Evolutionary conservation across 2,329 filamentous ascomycete species (phyloP).

Genomic region (Sporothrix sp.): DNA sequence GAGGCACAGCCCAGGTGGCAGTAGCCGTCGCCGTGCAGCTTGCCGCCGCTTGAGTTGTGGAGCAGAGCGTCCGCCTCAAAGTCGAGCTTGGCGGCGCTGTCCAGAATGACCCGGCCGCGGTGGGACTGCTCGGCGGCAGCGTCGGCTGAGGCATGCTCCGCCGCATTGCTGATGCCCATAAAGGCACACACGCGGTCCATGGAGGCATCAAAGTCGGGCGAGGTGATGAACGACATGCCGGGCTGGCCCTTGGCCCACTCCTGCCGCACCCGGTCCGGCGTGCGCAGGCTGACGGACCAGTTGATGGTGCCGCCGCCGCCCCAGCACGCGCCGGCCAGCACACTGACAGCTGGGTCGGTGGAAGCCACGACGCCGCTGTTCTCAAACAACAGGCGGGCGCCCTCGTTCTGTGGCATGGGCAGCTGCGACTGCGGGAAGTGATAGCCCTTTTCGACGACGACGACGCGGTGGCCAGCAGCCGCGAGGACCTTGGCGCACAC

Average conservation of each 20-base stretch:
- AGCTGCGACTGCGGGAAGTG: constrained; percentile 63
- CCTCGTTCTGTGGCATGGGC: constrained; percentile 60
- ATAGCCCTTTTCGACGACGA: constrained; percentile 66
- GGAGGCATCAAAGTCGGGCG: constrained; percentile 63
- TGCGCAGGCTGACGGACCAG: constrained; percentile 59
- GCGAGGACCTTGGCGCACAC: constrained; percentile 74
- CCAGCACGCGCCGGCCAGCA: constrained; percentile 64
- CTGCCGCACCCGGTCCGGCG: constrained; percentile 64
- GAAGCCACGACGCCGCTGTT: constrained; percentile 48
- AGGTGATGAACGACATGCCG: constrained; percentile 60
- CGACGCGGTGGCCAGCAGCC: constrained; percentile 61
- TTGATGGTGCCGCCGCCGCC: constrained; percentile 85
- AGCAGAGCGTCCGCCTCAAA: constrained; percentile 60
- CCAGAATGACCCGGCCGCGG: constrained; percentile 60
- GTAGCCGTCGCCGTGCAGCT: constrained; percentile 63
- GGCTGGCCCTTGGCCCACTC: constrained; percentile 67
- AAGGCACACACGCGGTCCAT: constrained; percentile 68
- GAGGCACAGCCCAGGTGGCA: constrained; percentile 53
- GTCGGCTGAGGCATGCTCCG: constrained; percentile 38
- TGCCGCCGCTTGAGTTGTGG: constrained; percentile 62
- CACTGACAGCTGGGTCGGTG: constrained; percentile 47
- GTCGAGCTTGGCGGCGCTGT: constrained; percentile 64
- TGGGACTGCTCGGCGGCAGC: constrained; percentile 54
- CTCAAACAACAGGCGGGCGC: constrained; percentile 56
- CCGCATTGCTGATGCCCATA: constrained; percentile 62